A percentile compares a stretch with the other conserved stretches of the same genome.
Conservation (phyloP, 495 filamentous ascomycete genomes). For the Aspergillus egyptiacus region DNA sequence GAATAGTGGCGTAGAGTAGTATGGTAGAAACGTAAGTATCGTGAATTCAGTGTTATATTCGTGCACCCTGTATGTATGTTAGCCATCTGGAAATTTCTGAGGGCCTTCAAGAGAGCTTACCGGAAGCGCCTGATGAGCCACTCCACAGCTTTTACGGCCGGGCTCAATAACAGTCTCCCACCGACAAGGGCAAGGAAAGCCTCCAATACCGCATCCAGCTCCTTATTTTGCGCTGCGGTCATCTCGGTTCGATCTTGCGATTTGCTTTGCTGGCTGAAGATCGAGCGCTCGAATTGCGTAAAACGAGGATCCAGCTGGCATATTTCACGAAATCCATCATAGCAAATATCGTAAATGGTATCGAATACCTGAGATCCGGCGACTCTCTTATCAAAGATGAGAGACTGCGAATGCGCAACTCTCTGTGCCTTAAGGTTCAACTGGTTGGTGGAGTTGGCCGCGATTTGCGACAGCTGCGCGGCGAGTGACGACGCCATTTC, state of each 20-base stretch:
- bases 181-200: slow-evolving; percentile 74
- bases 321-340: slow-evolving; percentile 83
- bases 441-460: slow-evolving; percentile 66
- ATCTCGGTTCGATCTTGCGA: slow-evolving; percentile 77
- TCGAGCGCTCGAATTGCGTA: slow-evolving; percentile 54
- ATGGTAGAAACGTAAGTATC: slow-evolving; percentile 87
- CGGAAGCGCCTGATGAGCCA: slow-evolving; percentile 90
- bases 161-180: slow-evolving; percentile 69
- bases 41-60: slow-evolving; percentile 77
- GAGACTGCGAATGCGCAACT: slow-evolving; percentile 78
- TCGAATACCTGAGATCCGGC: slow-evolving; percentile 84
- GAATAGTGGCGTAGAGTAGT: slow-evolving; percentile 77
- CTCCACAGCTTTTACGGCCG: slow-evolving; percentile 83
- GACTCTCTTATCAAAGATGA: slow-evolving; percentile 78
- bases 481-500: slow-evolving; percentile 75
- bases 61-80: slow-evolving; percentile 60
- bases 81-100: slow-evolving; percentile 21
- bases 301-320: slow-evolving; percentile 80
- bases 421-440: slow-evolving; percentile 88
- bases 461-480: slow-evolving; percentile 74
- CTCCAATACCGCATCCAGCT: slow-evolving; percentile 70
- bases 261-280: slow-evolving; percentile 92
- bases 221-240: slow-evolving; percentile 70
- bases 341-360: slow-evolving; percentile 76
- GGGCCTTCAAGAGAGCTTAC: slow-evolving; percentile 41